Percentiles rank a stretch among this genome's conserved stretches.
phyloP scores from a whole-genome alignment of 1,139 yeast species.

The Saccharomyces hybrid region DNA sequence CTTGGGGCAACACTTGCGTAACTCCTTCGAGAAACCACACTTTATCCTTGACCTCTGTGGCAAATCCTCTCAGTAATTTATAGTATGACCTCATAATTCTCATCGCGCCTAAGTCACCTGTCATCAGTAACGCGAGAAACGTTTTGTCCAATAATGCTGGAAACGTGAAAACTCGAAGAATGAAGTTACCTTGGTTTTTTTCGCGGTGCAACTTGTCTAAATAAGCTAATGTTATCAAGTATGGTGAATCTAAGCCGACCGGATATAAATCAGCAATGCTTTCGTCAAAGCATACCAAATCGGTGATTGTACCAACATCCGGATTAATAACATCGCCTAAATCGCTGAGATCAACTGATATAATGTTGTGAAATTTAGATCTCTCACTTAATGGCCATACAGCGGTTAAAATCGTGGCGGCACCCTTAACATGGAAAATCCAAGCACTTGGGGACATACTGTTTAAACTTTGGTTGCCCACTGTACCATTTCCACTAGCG shows the following conservation, averaged over 20 bases:
- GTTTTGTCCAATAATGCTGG: conserved; percentile 84
- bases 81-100: conserved; percentile 84
- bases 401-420: conserved; percentile 88
- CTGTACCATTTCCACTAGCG: conserved; percentile 29
- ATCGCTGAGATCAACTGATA: conserved; percentile 66
- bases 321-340: conserved; percentile 67
- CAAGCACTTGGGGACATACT: conserved; percentile 82
- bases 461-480: conserved; percentile 6
- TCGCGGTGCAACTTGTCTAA: conserved; percentile 78
- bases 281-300: conserved; percentile 76
- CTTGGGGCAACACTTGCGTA: conserved; percentile 72
- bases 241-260: conserved; percentile 73
- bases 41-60: conserved; percentile 77
- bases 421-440: conserved; percentile 95
- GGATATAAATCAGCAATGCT: conserved; percentile 83
- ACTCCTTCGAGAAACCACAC: conserved; percentile 96
- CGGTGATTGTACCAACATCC: conserved; percentile 39
- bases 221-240: conserved; percentile 76
- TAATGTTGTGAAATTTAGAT: conserved; percentile 64
- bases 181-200: conserved; percentile 75
- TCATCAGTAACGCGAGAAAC: conserved; percentile 65
- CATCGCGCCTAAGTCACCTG: conserved; percentile 82
- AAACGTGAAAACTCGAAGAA: conserved; percentile 80
- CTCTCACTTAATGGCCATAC: conserved; percentile 88
- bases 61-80: conserved; percentile 68